Percentiles rank a stretch among this genome's conserved stretches.
Evolutionary conservation across 2,329 filamentous ascomycete genomes (phyloP).

Genomic region (Colletotrichum cuscutae): DNA sequence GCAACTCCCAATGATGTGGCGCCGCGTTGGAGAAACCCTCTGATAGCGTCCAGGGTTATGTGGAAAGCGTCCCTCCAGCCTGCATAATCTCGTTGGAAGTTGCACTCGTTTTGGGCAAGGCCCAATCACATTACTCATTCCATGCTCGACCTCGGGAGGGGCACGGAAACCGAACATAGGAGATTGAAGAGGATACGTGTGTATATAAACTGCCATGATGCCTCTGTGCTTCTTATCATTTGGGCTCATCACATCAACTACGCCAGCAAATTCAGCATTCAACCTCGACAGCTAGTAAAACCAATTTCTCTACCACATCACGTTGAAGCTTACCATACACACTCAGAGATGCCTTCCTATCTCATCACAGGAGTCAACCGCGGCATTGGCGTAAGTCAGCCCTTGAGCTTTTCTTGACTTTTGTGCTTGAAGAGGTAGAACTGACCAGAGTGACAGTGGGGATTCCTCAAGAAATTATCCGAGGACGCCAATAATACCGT

Average conservation of each 20-base stretch:
- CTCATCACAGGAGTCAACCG: constrained; percentile 7
- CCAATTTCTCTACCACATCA: too few species aligned
- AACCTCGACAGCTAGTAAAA: too few species aligned
- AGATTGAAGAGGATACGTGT: neutral
- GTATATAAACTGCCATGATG: neutral
- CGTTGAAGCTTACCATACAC: too few species aligned
- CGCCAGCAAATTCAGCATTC: neutral
- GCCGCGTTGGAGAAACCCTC: neutral
- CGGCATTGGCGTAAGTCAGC: constrained; percentile 8
- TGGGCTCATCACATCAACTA: neutral
- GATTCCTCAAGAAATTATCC: constrained; percentile 48
- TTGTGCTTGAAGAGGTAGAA: too few species aligned
- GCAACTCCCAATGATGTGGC: neutral
- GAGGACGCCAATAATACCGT: constrained; percentile 51
- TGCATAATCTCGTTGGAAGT: neutral
- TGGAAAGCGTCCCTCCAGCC: neutral
- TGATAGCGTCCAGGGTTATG: neutral
- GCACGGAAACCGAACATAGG: neutral
- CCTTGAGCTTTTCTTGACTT: too few species aligned
- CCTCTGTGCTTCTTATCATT: neutral
- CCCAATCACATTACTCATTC: neutral
- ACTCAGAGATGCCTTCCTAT: constrained; percentile 4
- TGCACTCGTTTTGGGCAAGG: neutral
- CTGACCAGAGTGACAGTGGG: neutral
- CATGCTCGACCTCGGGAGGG: neutral